These are phyloP conservation scores for Eucommia ulmoides DNA, from an alignment of 257 asterid species.

Conservation along the genomic window DNA sequence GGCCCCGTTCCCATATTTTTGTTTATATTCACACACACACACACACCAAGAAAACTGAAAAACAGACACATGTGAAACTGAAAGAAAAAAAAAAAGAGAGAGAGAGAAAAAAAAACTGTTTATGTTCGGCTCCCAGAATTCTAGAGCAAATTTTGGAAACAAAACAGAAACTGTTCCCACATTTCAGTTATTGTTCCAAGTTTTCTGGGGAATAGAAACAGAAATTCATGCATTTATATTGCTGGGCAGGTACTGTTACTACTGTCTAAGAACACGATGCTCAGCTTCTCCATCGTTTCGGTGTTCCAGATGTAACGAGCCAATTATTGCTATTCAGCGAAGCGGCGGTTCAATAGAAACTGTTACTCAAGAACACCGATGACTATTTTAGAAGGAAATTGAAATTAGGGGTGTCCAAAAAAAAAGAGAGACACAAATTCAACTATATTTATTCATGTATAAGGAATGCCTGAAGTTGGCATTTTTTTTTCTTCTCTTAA, in stretches of 20 bases:
- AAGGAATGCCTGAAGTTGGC: conserved; percentile 11
- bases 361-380: conserved; percentile 21
- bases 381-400: conserved; percentile 14
- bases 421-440: conserved; percentile 7
- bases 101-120: too few relatives aligned
- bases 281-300: conserved; percentile 62
- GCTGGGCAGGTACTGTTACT: conserved; percentile 75
- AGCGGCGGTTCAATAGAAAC: conserved; percentile 28
- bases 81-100: too few relatives aligned
- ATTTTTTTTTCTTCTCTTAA: too few relatives aligned
- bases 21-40: too few relatives aligned
- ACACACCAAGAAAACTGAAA: too few relatives aligned
- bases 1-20: too few relatives aligned
- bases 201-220: too few relatives aligned
- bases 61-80: too few relatives aligned
- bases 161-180: too few relatives aligned
- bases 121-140: too few relatives aligned
- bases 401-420: conserved; percentile 5
- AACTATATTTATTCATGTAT: conserved; percentile 14
- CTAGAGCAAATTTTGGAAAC: too few relatives aligned
- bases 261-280: conserved; percentile 79
- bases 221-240: conserved; percentile 3
- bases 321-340: conserved; percentile 85
- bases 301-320: conserved; percentile 76
- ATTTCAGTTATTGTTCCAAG: too few relatives aligned